Base-by-base conservation (phyloP, 495 filamentous ascomycete genomes). In the Penicillium cinerascens region DNA sequence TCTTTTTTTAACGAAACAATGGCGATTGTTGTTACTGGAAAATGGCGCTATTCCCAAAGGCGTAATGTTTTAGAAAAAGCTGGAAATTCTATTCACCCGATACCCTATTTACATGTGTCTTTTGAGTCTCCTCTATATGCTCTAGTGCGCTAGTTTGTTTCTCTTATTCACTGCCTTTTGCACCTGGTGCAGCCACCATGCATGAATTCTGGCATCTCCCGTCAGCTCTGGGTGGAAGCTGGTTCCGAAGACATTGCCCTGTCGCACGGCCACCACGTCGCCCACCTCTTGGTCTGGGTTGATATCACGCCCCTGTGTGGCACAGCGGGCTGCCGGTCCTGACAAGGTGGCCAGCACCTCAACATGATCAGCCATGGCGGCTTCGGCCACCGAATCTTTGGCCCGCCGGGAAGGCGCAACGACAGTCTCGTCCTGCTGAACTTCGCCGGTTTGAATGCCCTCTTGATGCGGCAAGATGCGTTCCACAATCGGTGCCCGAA, bases 201-300 rank as follows among this genome's bases (percentile, higher is more conserved):
- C 71, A 70, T 98, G 93, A 60, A 97, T 97, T 59, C 93, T 78
- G 51, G 82, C 75, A 68, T 98, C 93, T 20, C 82, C 83, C 20
- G 92, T 98, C 63, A 98, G 69, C 68, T 98, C 95, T 0, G 95
- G 93, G 63, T 98, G 95, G 64, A 97, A 98, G 64, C 91, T 96
- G 6, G 91, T 97, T 6, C 91, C 95, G 53, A 98, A 91, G 1
- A 96, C 89, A 73, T 97, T 97, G 11, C 89, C 88, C 70, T 97
- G 92, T 51, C 81, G 78, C 40, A 98, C 89, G 7, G 93, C 93
- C 42, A 98, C 82, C 41, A 98, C 91, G 60, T 95, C 89, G 13
- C 84, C 88, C n/a, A 77, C 64, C 47, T 85, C 78, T 44, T 72
- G 65, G 6, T 76, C 69, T 17, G 73, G 65, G 26, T 64, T 60